phyloP scores from a whole-genome alignment of 1,284 basidiomycete genomes.

The Sparassis latifolia region DNA sequence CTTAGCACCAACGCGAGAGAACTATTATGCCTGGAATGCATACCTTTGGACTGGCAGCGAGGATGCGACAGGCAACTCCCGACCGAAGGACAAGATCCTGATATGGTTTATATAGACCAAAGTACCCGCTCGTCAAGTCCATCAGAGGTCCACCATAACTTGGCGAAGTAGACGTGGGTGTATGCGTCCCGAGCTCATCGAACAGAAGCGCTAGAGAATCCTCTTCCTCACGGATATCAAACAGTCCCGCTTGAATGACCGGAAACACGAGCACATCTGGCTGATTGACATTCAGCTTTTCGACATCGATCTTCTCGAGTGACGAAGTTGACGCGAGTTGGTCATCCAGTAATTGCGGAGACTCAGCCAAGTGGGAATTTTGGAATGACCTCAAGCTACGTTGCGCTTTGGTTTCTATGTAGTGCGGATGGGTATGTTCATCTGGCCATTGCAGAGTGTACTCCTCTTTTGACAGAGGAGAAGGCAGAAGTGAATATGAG shows the following conservation, averaged over 20 bases:
- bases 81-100: constrained; percentile 66
- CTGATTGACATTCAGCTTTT: constrained; percentile 9
- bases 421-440: constrained; percentile 47
- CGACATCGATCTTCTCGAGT: not conserved
- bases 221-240: constrained; percentile 82
- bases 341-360: constrained; percentile 8
- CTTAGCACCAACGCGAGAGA: not conserved
- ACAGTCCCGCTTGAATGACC: constrained; percentile 80
- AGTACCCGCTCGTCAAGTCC: constrained; percentile 93
- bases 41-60: constrained; percentile 86
- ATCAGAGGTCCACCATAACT: constrained; percentile 37
- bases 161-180: not conserved
- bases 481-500: constrained; percentile 61
- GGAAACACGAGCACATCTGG: constrained; percentile 66
- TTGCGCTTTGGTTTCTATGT: constrained; percentile 48
- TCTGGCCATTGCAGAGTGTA: constrained; percentile 55
- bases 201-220: constrained; percentile 55
- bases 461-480: constrained; percentile 21
- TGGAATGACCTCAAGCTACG: constrained; percentile 47
- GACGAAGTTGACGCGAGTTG: not conserved
- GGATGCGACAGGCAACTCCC: constrained; percentile 62
- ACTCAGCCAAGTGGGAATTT: constrained; percentile 26
- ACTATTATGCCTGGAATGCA: constrained; percentile 10
- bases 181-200: constrained; percentile 26
- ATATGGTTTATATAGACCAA: constrained; percentile 83